A percentile compares a stretch with the other conserved stretches of the same genome.
Evolutionary conservation across 768 basidiomycete genomes (phyloP).

Genomic region (Amanita rimosa): DNA sequence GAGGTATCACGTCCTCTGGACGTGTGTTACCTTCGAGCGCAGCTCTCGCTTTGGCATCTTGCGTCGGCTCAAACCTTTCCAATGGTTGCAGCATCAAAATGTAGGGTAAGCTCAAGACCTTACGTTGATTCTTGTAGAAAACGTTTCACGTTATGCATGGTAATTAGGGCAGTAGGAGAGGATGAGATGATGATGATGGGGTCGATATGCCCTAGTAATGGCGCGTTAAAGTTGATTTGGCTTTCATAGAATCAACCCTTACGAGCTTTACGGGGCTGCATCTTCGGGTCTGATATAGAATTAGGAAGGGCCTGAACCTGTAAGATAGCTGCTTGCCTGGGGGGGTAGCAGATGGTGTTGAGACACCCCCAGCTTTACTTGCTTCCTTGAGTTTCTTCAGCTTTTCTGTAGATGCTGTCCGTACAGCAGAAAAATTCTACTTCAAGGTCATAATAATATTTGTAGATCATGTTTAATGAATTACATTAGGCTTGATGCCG

Average conservation of each 20-base stretch:
- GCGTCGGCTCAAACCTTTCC: slow-evolving; percentile 60
- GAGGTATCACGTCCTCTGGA: slow-evolving; percentile 78
- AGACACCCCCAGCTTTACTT: slow-evolving; percentile 35
- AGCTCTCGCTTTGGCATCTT: slow-evolving; percentile 60
- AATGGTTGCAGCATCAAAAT: not conserved
- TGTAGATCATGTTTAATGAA: slow-evolving; percentile 15
- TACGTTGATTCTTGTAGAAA: slow-evolving; percentile 87
- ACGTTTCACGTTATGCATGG: slow-evolving; percentile 94
- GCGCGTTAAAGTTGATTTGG: not conserved
- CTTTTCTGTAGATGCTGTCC: slow-evolving; percentile 58
- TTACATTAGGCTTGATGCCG: slow-evolving; percentile 74
- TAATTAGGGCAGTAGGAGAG: slow-evolving; percentile 88
- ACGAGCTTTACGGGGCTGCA: slow-evolving; percentile 64
- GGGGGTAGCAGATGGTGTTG: slow-evolving; percentile 22
- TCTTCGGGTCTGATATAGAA: slow-evolving; percentile 34
- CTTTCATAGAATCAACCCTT: slow-evolving; percentile 15
- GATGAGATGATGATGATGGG: slow-evolving; percentile 98
- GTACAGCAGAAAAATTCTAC: slow-evolving; percentile 74
- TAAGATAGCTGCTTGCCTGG: slow-evolving; percentile 20
- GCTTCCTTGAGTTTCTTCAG: slow-evolving; percentile 69
- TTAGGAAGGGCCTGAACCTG: not conserved
- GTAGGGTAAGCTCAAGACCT: slow-evolving; percentile 13
- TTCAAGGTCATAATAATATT: not conserved
- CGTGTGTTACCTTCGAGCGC: slow-evolving; percentile 60
- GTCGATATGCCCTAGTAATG: slow-evolving; percentile 50